Evolutionary conservation across 2,329 filamentous ascomycete genomes (phyloP), one percentile per base, ranked within the genome.

Genomic region (Plenodomus biglobosus): DNA sequence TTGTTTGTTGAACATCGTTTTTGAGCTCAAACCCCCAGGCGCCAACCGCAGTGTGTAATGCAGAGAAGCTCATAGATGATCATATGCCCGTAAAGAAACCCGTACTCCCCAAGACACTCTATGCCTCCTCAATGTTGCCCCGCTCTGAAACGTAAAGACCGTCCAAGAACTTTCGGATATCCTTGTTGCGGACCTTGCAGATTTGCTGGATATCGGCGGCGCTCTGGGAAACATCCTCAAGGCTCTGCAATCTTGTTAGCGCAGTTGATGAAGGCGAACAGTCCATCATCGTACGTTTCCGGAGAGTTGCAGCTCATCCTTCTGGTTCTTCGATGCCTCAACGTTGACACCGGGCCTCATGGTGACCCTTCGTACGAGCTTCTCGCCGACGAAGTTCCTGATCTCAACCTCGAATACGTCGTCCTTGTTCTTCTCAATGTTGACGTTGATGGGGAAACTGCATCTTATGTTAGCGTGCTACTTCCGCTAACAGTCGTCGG

Each of bases 101-200:
- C 65, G 50, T 64, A 68, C 60, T 63, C 64, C 65, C 52, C 46
- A 51, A 47, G 56, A 57, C 62, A 60, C 54, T 55, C 60, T 65
- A 70, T 45, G 58, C 54, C 62, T 82, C 86, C 73, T 90, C 82
- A 72, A 99, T 86, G 87, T 97, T 96, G 79, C 88, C 88, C 83
- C 90, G 88, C 88, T 99, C 94, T 75, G 92, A 96, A 74, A 99
- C 94, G 84, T 99, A 99, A 78, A 99, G 85, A 86, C 94, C 94
- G 82, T 99, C 95, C 85, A 99, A 86, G 88, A 99, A 99, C 90
- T 95, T 71, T 56, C 95, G 91, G 84, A 99, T 99, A 96, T 99
- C 94, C 91, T 99, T 99, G 90, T 99, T 99, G 79, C 91, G 87
- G 79, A 99, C 94, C 81, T 86, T 86, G 91, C 94, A 99, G 80